Conservation (phyloP, 23 red algal genomes). For the Cyanidiococcus yangmingshanensis region DNA sequence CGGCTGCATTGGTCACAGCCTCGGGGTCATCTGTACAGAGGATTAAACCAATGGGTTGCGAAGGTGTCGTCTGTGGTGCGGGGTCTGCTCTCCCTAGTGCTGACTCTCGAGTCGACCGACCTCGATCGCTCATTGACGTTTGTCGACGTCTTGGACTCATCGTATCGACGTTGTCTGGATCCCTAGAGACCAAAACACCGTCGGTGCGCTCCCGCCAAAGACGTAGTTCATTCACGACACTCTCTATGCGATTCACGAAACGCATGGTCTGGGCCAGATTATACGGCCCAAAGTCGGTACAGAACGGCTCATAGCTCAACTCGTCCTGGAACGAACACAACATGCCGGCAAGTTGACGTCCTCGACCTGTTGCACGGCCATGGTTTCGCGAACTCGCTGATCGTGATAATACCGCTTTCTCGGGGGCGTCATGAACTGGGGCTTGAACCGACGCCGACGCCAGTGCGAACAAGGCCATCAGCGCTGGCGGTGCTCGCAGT, state of each 20-base stretch:
- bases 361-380: not conserved
- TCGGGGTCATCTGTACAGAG: conserved; percentile 17
- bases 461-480: not conserved
- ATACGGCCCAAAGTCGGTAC: conserved; percentile 26
- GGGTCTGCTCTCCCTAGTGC: not conserved
- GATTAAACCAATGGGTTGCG: not conserved
- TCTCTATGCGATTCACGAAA: not conserved
- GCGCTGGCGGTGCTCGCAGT: not conserved
- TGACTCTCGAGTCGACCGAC: not conserved
- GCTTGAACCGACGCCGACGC: not conserved
- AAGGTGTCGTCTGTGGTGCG: not conserved
- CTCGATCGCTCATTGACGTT: not conserved
- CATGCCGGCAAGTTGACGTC: not conserved
- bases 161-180: not conserved
- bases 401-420: too few relatives aligned
- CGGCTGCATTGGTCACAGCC: conserved; percentile 21
- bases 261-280: conserved; percentile 29
- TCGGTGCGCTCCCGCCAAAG: not conserved
- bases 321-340: conserved; percentile 24
- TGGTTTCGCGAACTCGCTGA: too few relatives aligned
- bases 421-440: not conserved
- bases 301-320: conserved; percentile 26
- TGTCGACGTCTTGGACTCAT: not conserved
- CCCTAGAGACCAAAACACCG: not conserved
- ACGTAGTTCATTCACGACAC: not conserved